Evolutionary conservation across 306 rosid genomes (phyloP), one percentile per base, ranked within the genome.

Genomic region (Trichosanthes truncata): DNA sequence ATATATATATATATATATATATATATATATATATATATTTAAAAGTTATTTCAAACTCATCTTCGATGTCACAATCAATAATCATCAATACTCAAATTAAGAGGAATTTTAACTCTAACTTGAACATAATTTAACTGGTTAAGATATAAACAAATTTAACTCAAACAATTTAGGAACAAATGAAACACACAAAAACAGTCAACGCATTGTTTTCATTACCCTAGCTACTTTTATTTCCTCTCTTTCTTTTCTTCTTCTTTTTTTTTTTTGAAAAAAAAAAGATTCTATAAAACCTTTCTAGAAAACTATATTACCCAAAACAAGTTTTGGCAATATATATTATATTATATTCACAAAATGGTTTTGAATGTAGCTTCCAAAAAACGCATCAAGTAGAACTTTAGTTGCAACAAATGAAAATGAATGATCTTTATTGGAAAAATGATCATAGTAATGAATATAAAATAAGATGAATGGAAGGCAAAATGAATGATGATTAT

Each of bases 401-500:
- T 67, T 67, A 40, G 10, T 57, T 57, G 4, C 4, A 57, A 57
- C 14, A 57, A 57, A 57, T 57, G 5, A 57, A 57, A 60, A 46
- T 40, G 15, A 43, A 8, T 12, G 76, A 43, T 23, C n/a, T 69
- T 69, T 69, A 69, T 43, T 43, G 76, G 11, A 43, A 67, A 68
- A 43, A 69, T 69, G 56, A 71, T 71, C 6, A 43, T 23, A 68
- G 8, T 40, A 40, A 68, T 66, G 21, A 66, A 26, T 61, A 61
- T 25, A 71, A 40, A 43, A 23, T 71, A 71, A 67, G 55, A 41
- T 71, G 55, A 69, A 71, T 71, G 76, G 76, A 71, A 43, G 76
- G 76, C 76, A 71, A 43, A 71, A 71, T 71, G 76, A 71, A 71
- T 43, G 76, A 43, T 71, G 76, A 71, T 12, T 71, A 71, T 71